A percentile compares a stretch with the other conserved stretches of the same genome.
phyloP scores from a whole-genome alignment of 768 basidiomycete species.

The Lentinula raphanica region DNA sequence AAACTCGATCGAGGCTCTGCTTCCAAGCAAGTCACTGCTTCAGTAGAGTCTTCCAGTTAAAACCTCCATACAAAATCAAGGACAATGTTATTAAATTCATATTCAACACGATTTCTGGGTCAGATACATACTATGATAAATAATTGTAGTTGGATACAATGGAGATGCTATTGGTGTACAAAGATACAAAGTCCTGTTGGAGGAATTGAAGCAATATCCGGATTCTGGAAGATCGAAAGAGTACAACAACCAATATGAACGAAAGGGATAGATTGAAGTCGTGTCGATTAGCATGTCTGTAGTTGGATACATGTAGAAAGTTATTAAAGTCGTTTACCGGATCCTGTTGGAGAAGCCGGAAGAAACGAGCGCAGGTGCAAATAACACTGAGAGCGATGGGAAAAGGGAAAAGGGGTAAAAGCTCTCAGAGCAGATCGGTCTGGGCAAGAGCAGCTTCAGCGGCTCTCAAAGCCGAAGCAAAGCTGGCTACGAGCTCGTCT shows the following conservation, averaged over 20 bases:
- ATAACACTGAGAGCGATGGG: slow-evolving; percentile 20
- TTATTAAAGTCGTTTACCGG: background rate
- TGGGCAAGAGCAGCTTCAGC: slow-evolving; percentile 44
- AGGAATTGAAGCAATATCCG: slow-evolving; percentile 5
- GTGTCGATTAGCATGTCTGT: background rate
- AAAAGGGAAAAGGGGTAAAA: slow-evolving; percentile 15
- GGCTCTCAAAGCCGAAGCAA: slow-evolving; percentile 62
- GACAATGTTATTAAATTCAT: background rate
- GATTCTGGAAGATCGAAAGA: background rate
- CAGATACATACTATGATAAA: background rate
- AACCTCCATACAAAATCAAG: background rate
- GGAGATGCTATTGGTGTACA: background rate
- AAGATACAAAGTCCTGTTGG: slow-evolving; percentile 12
- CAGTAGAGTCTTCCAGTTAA: too few species aligned
- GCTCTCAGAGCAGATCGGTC: background rate
- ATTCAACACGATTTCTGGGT: background rate
- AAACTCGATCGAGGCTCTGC: slow-evolving; percentile 16
- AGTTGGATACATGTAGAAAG: slow-evolving; percentile 13
- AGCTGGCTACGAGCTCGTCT: slow-evolving; percentile 48
- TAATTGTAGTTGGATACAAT: slow-evolving; percentile 14
- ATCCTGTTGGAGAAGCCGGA: slow-evolving; percentile 15
- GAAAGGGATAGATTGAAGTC: slow-evolving; percentile 14
- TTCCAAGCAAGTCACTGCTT: too few species aligned
- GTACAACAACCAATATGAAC: slow-evolving; percentile 42
- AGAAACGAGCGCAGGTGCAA: background rate